These are phyloP conservation scores for Neoarthrinium moseri DNA, from an alignment of 2,329 filamentous ascomycete genomes.

Conservation along the genomic window DNA sequence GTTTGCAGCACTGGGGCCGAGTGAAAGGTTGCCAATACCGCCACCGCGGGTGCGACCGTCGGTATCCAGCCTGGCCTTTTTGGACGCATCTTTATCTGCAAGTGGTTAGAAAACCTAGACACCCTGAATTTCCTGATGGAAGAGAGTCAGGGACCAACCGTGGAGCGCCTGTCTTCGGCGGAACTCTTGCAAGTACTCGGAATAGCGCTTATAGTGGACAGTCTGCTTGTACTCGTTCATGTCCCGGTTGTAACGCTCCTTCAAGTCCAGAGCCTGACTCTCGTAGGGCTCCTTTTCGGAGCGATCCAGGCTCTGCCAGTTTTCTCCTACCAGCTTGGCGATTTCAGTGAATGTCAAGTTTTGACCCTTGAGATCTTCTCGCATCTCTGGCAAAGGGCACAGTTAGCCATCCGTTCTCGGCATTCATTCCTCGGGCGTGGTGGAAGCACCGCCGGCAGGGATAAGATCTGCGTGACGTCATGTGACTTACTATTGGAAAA, in stretches of 20 bases:
- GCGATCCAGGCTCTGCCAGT: constrained; percentile 71
- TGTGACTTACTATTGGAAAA: constrained; percentile 74
- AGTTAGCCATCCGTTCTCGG: neutral
- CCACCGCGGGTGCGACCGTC: constrained; percentile 33
- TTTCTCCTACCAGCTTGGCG: constrained; percentile 77
- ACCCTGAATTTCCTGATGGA: neutral
- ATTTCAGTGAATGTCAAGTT: constrained; percentile 81
- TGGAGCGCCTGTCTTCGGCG: constrained; percentile 67
- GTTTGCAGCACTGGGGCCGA: constrained; percentile 34
- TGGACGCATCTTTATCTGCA: constrained; percentile 47
- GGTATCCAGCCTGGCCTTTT: constrained; percentile 46
- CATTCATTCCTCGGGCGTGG: neutral
- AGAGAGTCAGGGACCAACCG: constrained; percentile 41
- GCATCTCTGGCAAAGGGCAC: constrained; percentile 54
- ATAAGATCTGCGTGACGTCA: constrained; percentile 5
- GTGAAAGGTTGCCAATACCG: constrained; percentile 39
- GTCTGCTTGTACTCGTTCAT: constrained; percentile 78
- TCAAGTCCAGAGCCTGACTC: constrained; percentile 67
- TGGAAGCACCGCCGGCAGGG: no score
- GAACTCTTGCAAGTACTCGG: constrained; percentile 73
- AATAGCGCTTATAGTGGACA: constrained; percentile 64
- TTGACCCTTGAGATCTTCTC: constrained; percentile 74
- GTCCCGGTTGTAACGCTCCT: constrained; percentile 75
- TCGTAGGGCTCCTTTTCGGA: constrained; percentile 72
- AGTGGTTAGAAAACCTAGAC: neutral